Evolutionary conservation across 2,329 filamentous ascomycete species (phyloP).

Genomic region (Aspergillus viridinutans): DNA sequence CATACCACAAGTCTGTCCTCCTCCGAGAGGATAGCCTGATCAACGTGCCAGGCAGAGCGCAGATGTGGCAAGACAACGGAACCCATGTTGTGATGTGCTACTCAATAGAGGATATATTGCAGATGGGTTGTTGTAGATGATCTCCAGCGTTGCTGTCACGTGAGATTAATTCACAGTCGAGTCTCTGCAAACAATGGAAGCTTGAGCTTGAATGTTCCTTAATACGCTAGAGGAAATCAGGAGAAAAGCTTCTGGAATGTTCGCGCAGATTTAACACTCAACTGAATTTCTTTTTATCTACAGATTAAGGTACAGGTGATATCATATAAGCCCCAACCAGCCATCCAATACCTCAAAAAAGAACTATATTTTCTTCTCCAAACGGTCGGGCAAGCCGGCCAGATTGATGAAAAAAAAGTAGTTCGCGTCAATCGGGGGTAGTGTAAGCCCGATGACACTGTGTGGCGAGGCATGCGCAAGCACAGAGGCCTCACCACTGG

Average conservation of each 20-base stretch:
- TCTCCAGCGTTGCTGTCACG: conserved; percentile 2
- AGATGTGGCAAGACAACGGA: conserved; percentile 92
- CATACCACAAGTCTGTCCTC: conserved; percentile 68
- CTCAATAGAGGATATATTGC: neutral
- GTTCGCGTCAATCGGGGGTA: conserved; percentile 68
- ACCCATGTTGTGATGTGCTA: conserved; percentile 52
- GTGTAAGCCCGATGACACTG: conserved; percentile 74
- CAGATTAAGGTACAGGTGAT: no score
- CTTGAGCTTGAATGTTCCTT: neutral
- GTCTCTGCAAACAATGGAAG: no score
- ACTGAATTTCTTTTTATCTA: neutral
- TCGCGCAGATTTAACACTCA: neutral
- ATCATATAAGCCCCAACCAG: neutral
- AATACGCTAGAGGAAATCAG: neutral
- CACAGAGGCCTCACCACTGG: conserved; percentile 58
- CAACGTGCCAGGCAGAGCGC: conserved; percentile 92
- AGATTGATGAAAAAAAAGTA: conserved; percentile 57
- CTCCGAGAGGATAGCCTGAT: conserved; percentile 88
- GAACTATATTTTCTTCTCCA: conserved; percentile 51
- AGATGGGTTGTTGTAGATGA: neutral
- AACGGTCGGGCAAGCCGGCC: conserved; percentile 49
- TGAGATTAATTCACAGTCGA: neutral
- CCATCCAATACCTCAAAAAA: neutral
- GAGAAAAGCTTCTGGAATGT: neutral
- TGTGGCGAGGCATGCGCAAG: conserved; percentile 65